These are phyloP conservation scores for Botryosphaeria dothidea DNA, from an alignment of 2,329 filamentous ascomycete genomes.

Conservation along the genomic window DNA sequence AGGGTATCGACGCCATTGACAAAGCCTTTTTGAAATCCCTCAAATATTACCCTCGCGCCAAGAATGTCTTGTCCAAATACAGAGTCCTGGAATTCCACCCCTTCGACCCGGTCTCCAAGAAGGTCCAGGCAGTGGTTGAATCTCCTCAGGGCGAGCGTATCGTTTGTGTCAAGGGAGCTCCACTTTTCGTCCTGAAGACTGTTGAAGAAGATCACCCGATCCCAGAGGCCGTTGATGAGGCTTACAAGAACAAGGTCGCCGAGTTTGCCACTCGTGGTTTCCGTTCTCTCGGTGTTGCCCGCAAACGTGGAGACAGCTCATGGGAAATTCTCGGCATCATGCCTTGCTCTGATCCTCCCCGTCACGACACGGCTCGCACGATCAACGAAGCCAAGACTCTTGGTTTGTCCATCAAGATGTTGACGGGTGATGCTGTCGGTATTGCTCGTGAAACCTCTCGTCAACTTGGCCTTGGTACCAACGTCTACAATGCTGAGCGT, in stretches of 20 bases:
- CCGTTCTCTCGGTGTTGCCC: slow-evolving; percentile 89
- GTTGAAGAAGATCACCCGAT: slow-evolving; percentile 84
- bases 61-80: slow-evolving; percentile 78
- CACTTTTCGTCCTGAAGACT: slow-evolving; percentile 82
- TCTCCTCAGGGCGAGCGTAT: slow-evolving; percentile 82
- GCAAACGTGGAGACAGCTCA: slow-evolving; percentile 76
- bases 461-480: slow-evolving; percentile 87
- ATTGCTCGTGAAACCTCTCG: slow-evolving; percentile 90
- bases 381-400: slow-evolving; percentile 87
- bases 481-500: slow-evolving; percentile 91
- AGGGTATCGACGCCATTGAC: slow-evolving; percentile 93
- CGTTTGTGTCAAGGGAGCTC: slow-evolving; percentile 87
- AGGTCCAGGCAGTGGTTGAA: slow-evolving; percentile 81
- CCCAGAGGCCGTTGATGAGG: slow-evolving; percentile 72
- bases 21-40: slow-evolving; percentile 91
- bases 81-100: slow-evolving; percentile 81
- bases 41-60: slow-evolving; percentile 78
- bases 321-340: slow-evolving; percentile 96
- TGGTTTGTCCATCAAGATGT: slow-evolving; percentile 91
- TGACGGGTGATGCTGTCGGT: slow-evolving; percentile 91
- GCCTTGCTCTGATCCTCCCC: slow-evolving; percentile 89
- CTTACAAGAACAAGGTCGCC: slow-evolving; percentile 89
- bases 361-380: slow-evolving; percentile 86
- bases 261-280: slow-evolving; percentile 93
- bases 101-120: slow-evolving; percentile 92